Base-by-base conservation (phyloP, 345 rosid species). In the Salix dunnii region DNA sequence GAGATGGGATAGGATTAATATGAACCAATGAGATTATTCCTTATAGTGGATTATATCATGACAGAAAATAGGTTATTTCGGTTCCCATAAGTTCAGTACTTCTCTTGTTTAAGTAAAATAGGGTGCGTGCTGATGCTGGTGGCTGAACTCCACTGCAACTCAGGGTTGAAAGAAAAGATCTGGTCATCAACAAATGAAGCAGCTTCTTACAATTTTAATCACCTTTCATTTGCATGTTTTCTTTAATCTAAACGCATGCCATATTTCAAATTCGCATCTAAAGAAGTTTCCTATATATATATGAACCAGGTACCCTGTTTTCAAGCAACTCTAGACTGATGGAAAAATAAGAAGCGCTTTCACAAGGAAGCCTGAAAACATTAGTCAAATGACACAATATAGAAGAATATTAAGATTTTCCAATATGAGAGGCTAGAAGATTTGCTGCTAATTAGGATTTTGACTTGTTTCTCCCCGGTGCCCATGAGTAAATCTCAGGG, bases 401-500 rank as follows among this genome's bases (percentile, higher is more conserved):
- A 55, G 66, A 53, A 23, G 36, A 62, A 72, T 23, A 33, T 3
- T 14, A 18, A 17, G 68, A 73, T 42, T 42, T 23, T 21, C 23
- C 6, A 60, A 31, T 51, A 14, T 11, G 28, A 58, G 63, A 23
- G 63, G 10, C 61, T 25, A 36, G 27, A 20, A 33, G 23, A 75
- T 33, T 48, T 49, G 21, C 71, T 46, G 71, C 31, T 13, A 49
- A 46, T 31, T 73, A 73, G 77, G 90, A 82, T 80, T 88, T 90
- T 14, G 91, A 84, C 84, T 76, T 76, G 43, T 83, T 79, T 80
- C 88, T 85, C 14, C 85, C 81, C 2, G 89, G 77, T 18, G 88
- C 86, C 95, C 92, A 91, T 8, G 91, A 74, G 81, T 91, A 90
- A 20, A 89, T 85, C 85, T 91, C 96, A 18, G 90, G 91, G 55